phyloP scores from a whole-genome alignment of 2,329 filamentous ascomycete genomes.

The Shiraia sp. region DNA sequence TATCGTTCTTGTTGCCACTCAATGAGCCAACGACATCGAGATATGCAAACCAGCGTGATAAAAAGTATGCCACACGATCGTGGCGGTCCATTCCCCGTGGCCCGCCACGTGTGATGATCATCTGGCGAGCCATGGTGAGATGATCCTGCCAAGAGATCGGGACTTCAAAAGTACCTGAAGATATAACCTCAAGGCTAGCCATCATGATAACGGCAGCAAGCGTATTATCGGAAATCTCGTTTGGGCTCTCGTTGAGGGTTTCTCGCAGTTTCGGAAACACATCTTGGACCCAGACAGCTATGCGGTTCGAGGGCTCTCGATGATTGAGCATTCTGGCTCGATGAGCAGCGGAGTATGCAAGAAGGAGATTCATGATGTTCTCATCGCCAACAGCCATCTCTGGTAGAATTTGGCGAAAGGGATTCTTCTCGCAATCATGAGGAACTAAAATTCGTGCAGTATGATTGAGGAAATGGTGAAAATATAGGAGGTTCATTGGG shows the following conservation, averaged over 20 bases:
- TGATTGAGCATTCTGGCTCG: conserved; percentile 74
- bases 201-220: conserved; percentile 85
- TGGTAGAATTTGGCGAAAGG: conserved; percentile 64
- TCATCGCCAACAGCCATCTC: conserved; percentile 70
- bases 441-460: conserved; percentile 70
- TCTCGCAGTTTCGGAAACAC: conserved; percentile 74
- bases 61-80: conserved; percentile 67
- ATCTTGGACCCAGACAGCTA: conserved; percentile 78
- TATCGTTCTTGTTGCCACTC: conserved; percentile 57
- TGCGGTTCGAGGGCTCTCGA: conserved; percentile 73
- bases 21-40: conserved; percentile 78
- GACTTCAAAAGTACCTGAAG: conserved; percentile 79
- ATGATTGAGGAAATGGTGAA: conserved; percentile 77
- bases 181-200: conserved; percentile 80
- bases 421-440: conserved; percentile 64
- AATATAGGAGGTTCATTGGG: conserved; percentile 79
- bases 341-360: conserved; percentile 85
- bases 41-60: conserved; percentile 83
- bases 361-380: conserved; percentile 74
- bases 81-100: conserved; percentile 57
- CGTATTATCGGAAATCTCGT: conserved; percentile 67
- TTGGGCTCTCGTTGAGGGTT: conserved; percentile 60
- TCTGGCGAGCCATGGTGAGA: conserved; percentile 72
- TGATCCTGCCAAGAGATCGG: conserved; percentile 80
- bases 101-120: conserved; percentile 70